Percentiles rank a stretch among this genome's conserved stretches.
Evolutionary conservation across 2,329 filamentous ascomycete genomes (phyloP).

Genomic region (Beauveria medogensis): DNA sequence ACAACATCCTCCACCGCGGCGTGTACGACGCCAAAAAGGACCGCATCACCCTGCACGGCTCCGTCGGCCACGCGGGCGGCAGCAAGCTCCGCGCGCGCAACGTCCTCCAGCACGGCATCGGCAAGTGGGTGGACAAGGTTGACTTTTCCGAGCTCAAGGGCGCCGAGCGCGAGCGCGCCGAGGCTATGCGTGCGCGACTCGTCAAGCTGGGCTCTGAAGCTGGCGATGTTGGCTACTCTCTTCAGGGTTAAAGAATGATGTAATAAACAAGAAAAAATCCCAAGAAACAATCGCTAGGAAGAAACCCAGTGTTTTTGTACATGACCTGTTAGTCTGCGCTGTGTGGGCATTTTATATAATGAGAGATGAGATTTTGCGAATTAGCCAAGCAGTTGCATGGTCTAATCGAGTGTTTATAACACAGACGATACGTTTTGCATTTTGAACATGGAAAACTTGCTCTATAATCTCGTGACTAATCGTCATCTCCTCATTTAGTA

Average conservation of each 20-base stretch:
- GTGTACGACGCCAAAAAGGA: constrained; percentile 53
- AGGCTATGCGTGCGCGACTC: constrained; percentile 55
- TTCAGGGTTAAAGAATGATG: constrained; percentile 36
- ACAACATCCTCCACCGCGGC: constrained; percentile 75
- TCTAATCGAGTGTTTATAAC: too few relatives aligned
- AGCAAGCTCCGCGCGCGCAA: constrained; percentile 55
- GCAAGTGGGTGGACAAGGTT: constrained; percentile 53
- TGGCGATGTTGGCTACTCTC: constrained; percentile 56
- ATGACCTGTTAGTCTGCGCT: background rate
- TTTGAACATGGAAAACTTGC: too few relatives aligned
- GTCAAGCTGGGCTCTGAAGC: constrained; percentile 53
- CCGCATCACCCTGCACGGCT: constrained; percentile 65
- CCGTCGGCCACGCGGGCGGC: constrained; percentile 53
- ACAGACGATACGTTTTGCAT: too few relatives aligned
- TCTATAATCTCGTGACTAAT: too few relatives aligned
- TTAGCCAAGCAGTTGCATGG: too few relatives aligned
- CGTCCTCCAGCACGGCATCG: constrained; percentile 67
- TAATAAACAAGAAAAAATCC: background rate
- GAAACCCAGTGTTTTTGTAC: background rate
- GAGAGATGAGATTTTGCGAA: too few relatives aligned
- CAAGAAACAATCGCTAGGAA: background rate
- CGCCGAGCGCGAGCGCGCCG: constrained; percentile 40
- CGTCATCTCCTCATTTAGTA: too few relatives aligned
- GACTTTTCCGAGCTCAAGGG: constrained; percentile 44
- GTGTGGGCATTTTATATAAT: background rate